phyloP scores from a whole-genome alignment of 1,284 basidiomycete species.

The Lentinula novae-zelandiae region DNA sequence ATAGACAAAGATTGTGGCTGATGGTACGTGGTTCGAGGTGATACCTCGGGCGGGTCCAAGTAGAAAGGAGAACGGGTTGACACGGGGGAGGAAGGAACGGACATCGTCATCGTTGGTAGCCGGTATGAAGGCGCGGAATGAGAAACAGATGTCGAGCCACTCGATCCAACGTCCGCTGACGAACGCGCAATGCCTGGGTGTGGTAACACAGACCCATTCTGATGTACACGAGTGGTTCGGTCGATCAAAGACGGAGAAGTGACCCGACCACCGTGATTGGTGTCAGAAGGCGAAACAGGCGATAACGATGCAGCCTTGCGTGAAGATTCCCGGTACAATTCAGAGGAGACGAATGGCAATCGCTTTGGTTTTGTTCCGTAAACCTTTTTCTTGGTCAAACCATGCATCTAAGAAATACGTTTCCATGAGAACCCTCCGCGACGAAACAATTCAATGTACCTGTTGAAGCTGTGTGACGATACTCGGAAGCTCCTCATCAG shows the following conservation, averaged over 20 bases:
- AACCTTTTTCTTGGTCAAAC: constrained; percentile 59
- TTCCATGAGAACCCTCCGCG: neutral
- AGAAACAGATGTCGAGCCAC: neutral
- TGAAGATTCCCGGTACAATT: constrained; percentile 12
- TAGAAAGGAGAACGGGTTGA: neutral
- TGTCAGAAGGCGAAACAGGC: constrained; percentile 10
- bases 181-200: neutral
- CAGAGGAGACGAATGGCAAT: constrained; percentile 43
- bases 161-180: neutral
- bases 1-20: neutral
- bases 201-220: neutral
- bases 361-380: constrained; percentile 48
- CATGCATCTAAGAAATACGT: constrained; percentile 40
- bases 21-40: neutral
- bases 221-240: constrained; percentile 5
- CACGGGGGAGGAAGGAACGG: constrained; percentile 6
- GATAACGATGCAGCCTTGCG: constrained; percentile 14
- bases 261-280: constrained; percentile 13
- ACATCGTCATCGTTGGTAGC: neutral
- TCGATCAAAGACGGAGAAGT: constrained; percentile 11
- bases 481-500: constrained; percentile 29
- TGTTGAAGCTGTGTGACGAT: constrained; percentile 50
- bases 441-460: neutral
- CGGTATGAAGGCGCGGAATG: neutral
- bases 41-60: neutral